Base-by-base conservation (phyloP, 129 eudicot genomes). In the Ambrosia trifida region DNA sequence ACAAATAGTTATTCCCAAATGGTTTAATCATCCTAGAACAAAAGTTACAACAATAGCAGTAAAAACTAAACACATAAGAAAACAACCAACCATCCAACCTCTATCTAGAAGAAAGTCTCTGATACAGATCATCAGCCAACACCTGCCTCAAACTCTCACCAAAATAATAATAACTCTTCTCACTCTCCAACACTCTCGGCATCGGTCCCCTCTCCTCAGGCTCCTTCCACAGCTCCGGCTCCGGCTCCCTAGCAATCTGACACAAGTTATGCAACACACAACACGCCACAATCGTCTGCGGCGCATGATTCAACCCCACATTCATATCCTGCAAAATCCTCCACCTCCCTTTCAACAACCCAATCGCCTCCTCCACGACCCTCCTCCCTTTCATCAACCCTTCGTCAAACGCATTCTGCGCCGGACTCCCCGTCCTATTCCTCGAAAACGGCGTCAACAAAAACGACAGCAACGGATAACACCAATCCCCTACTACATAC, bases 221-320 rank as follows among this genome's bases (percentile, higher is more conserved):
- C 72, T 89, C 98, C 89, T 83, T 87, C 90, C 87, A 89, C 58
- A 84, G 62, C 84, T 86, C 95, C 30, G 98, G 98, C 70, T 94
- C 98, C n/a, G 98, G 98, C 84, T 94, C 98, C 70, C 88, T 84
- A 0, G 98, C 98, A 76, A 94, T 81, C 85, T 94, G 98, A 81
- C 97, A 94, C 83, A 94, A 71, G 52, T 94, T 94, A 82, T 94
- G 98, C 85, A 94, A 79, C 66, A 89, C 98, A 77, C 98, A 94
- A 64, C 97, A 94, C 0, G 97, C 98, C 32, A 89, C 97, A 64
- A 94, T 84, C 1, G 97, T 94, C 77, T 89, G 98, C 5, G 98
- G 98, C 2, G 89, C 93, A 64, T 94, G 98, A 77, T 84, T 84
- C 61, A 94, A 68, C 49, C 95, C 98, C 75, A 87, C 98, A 64